Percentiles rank a stretch among this genome's conserved stretches.
phyloP scores from a whole-genome alignment of 768 basidiomycete species.

The Pisolithus marmoratus region DNA sequence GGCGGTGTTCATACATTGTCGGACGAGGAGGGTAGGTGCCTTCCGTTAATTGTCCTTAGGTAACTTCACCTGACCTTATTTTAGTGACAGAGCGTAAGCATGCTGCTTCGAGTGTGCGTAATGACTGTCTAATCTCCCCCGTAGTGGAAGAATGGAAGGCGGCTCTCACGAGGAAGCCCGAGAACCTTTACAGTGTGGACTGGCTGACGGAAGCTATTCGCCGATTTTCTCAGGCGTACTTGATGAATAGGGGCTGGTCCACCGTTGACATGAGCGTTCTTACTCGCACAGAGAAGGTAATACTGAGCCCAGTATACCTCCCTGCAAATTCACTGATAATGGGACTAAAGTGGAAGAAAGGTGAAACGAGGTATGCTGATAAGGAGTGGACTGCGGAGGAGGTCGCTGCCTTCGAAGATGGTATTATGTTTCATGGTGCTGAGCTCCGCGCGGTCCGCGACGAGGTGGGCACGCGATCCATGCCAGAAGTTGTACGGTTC shows the following conservation, averaged over 20 bases:
- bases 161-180: constrained; percentile 46
- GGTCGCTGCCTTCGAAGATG: constrained; percentile 69
- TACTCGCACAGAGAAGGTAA: constrained; percentile 61
- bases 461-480: constrained; percentile 61
- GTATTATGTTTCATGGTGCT: constrained; percentile 63
- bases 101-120: background rate
- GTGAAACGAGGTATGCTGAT: constrained; percentile 62
- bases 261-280: constrained; percentile 59
- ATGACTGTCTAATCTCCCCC: constrained; percentile 3
- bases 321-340: background rate
- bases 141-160: constrained; percentile 66
- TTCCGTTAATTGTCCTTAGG: constrained; percentile 9
- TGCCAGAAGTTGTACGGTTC: constrained; percentile 77
- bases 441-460: constrained; percentile 76
- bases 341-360: constrained; percentile 61
- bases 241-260: constrained; percentile 50
- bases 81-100: constrained; percentile 54
- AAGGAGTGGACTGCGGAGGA: constrained; percentile 68
- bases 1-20: constrained; percentile 61
- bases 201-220: constrained; percentile 75
- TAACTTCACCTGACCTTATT: constrained; percentile 17
- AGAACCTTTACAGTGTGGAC: constrained; percentile 61
- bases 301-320: constrained; percentile 3
- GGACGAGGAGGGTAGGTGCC: constrained; percentile 57
- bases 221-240: constrained; percentile 64